Evolutionary conservation across 2,329 filamentous ascomycete genomes (phyloP), one percentile per base, ranked within the genome.

Genomic region (Calonectria leucothoes): DNA sequence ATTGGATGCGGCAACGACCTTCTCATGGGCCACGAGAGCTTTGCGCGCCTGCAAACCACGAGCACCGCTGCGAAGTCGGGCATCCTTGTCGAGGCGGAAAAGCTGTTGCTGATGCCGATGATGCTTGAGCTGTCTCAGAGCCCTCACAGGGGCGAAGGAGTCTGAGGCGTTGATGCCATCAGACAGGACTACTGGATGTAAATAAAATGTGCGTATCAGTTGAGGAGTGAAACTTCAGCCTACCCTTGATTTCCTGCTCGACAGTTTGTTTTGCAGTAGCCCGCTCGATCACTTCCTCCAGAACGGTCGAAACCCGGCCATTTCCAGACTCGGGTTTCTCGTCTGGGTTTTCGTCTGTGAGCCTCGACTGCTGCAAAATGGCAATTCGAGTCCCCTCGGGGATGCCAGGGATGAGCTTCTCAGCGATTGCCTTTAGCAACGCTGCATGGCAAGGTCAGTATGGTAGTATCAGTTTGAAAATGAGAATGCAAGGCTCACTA

Each of bases 331-430:
- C 48, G 12, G 55, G 20, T n/a, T 70, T 67, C 4, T 57, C 52
- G 12, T 82, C 83, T 17, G 88, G 84, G 10, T 86, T 75, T 11
- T 74, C 76, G 51, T 82, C 77, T 3, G 76, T 78, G 33, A 83
- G 77, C 57, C 77, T 85, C 0, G 91, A 94, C 83, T 95, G 94
- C 77, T 94, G 93, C 15, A 95, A 82, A 59, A 95, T 91, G 0
- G 92, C 89, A 52, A 95, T 89, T 27, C 92, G 88, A 0, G 92
- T 91, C 35, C 89, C 86, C 76, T 93, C 89, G 0, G 93, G 91
- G 48, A 95, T 92, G 0, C 94, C 94, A 0, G 95, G 94, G 20
- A 97, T 93, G 39, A 95, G 87, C 79, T 94, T 94, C 74, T 95
- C 92, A 6, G 92, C 93, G 77, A 97, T 92, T 1, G 95, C 94